Conservation (phyloP, 2,329 filamentous ascomycete genomes). For the Dryadomyces quercivorus region DNA sequence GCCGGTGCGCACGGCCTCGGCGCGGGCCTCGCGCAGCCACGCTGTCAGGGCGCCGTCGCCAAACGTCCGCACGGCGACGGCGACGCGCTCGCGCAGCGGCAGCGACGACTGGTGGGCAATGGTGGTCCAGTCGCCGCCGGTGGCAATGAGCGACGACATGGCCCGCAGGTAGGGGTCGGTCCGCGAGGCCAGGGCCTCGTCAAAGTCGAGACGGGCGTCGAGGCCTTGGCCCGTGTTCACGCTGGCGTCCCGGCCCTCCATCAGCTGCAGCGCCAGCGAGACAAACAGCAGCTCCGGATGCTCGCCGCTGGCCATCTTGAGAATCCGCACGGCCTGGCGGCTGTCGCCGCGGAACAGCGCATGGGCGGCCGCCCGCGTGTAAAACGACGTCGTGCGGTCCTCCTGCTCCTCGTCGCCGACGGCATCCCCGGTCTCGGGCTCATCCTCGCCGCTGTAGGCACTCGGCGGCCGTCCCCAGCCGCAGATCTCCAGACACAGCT, state of each 20-base stretch:
- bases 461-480: slow-evolving; percentile 49
- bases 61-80: slow-evolving; percentile 58
- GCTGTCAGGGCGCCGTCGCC: slow-evolving; percentile 47
- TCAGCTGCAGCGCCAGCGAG: slow-evolving; percentile 53
- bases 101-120: slow-evolving; percentile 64
- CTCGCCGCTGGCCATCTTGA: slow-evolving; percentile 53
- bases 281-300: slow-evolving; percentile 56
- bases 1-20: slow-evolving; percentile 48
- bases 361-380: slow-evolving; percentile 66
- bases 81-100: slow-evolving; percentile 61
- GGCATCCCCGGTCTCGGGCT: not conserved
- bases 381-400: slow-evolving; percentile 38
- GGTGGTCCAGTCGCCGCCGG: slow-evolving; percentile 60
- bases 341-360: slow-evolving; percentile 63
- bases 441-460: not conserved
- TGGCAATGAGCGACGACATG: slow-evolving; percentile 66
- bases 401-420: slow-evolving; percentile 17
- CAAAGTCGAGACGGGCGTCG: slow-evolving; percentile 34
- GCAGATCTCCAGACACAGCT: slow-evolving; percentile 64
- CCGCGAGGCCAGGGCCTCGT: slow-evolving; percentile 46
- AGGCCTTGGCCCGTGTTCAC: not conserved
- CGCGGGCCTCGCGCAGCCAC: slow-evolving; percentile 57
- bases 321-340: slow-evolving; percentile 54
- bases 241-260: slow-evolving; percentile 30
- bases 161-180: slow-evolving; percentile 70